Conservation (phyloP, 2,329 filamentous ascomycete species). For the Tothia fuscella region DNA sequence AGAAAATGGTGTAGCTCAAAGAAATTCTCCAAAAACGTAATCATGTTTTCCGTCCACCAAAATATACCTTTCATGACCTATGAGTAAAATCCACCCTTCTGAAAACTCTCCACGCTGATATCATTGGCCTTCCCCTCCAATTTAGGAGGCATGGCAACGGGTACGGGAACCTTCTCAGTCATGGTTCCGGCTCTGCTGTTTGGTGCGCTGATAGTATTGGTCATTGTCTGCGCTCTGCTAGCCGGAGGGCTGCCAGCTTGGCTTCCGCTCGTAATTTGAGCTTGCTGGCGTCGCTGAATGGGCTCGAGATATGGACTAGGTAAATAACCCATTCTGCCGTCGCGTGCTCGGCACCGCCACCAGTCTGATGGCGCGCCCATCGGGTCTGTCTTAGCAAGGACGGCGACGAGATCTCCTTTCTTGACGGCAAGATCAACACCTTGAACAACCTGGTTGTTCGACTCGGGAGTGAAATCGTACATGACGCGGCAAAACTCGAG, state of each 20-base stretch:
- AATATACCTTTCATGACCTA: no score
- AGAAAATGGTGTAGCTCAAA: no score
- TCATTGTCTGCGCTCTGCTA: constrained; percentile 45
- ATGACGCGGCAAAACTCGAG: constrained; percentile 92
- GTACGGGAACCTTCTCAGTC: constrained; percentile 32
- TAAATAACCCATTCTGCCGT: constrained; percentile 83
- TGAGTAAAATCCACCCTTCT: constrained; percentile 54
- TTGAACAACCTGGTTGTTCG: constrained; percentile 37
- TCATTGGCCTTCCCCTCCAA: constrained; percentile 50
- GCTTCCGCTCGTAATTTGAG: constrained; percentile 31
- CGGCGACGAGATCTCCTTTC: constrained; percentile 91
- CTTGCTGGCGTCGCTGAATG: constrained; percentile 46
- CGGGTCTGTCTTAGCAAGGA: constrained; percentile 84
- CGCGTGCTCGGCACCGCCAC: constrained; percentile 89
- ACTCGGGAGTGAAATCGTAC: constrained; percentile 85
- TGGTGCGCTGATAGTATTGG: constrained; percentile 28
- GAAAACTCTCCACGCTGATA: constrained; percentile 56
- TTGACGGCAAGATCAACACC: constrained; percentile 83
- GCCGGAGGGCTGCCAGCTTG: constrained; percentile 29
- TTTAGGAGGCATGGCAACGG: constrained; percentile 27
- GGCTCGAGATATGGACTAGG: constrained; percentile 81
- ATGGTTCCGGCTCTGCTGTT: constrained; percentile 31
- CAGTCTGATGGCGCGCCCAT: constrained; percentile 87
- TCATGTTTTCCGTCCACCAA: no score
- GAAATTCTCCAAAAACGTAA: no score